Conservation (phyloP, 352 stramenopile species). For the Globisporangium nunn region DNA sequence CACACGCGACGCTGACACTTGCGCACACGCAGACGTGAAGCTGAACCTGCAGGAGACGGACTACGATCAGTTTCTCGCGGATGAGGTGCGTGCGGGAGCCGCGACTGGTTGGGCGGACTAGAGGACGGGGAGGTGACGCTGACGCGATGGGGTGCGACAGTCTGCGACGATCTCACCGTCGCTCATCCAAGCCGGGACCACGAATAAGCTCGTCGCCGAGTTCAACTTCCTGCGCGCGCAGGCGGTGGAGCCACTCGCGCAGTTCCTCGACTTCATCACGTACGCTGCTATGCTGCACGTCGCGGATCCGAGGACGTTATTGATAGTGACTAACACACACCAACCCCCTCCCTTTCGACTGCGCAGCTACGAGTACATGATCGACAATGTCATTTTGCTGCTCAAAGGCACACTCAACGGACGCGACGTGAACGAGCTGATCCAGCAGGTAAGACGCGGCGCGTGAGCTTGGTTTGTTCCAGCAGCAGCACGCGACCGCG, state of each 20-base stretch:
- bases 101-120: not conserved
- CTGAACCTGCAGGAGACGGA: conserved; percentile 98
- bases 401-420: conserved; percentile 97
- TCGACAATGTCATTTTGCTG: conserved; percentile 99
- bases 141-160: no score
- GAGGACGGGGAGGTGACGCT: no score
- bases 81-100: conserved; percentile 63
- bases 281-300: conserved; percentile 31
- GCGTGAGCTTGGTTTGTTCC: no score
- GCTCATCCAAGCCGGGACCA: conserved; percentile 81
- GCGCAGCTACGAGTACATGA: conserved; percentile 97
- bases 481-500: no score
- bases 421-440: conserved; percentile 96
- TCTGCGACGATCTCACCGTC: conserved; percentile 54
- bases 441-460: conserved; percentile 68
- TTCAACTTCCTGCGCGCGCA: conserved; percentile 97
- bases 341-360: not conserved
- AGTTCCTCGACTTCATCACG: conserved; percentile 99
- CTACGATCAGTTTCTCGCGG: conserved; percentile 94
- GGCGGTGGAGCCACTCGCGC: conserved; percentile 92
- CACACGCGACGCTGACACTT: no score
- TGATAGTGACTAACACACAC: no score
- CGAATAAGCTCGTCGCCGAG: conserved; percentile 90
- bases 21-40: conserved; percentile 85
- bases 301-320: no score